phyloP scores from a whole-genome alignment of 371 early-diverging fungal species.

The Apophysomyces variabilis region DNA sequence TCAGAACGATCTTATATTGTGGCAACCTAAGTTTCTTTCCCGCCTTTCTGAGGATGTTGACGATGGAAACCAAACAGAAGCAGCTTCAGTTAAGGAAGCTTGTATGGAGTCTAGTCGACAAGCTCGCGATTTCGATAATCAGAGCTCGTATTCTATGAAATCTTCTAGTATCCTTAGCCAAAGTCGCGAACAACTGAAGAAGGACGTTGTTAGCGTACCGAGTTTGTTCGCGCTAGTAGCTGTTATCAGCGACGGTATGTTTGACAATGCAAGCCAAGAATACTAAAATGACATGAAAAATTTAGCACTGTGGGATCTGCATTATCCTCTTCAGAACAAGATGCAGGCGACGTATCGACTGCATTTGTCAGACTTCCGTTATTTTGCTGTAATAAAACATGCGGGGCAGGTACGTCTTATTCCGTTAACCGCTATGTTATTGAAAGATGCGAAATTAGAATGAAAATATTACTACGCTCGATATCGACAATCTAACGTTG shows the following conservation, averaged over 20 bases:
- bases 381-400: conserved; percentile 62
- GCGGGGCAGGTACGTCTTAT: conserved; percentile 44
- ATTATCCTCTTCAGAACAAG: conserved; percentile 17
- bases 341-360: conserved; percentile 41
- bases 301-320: conserved; percentile 41
- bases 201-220: conserved; percentile 7
- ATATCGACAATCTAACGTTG: conserved; percentile 58
- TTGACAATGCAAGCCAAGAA: background rate
- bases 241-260: conserved; percentile 39
- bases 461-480: conserved; percentile 60
- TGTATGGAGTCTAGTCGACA: background rate
- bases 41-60: background rate
- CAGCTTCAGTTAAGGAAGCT: conserved; percentile 7
- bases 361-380: conserved; percentile 57
- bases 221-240: conserved; percentile 42
- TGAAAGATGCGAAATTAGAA: conserved; percentile 20
- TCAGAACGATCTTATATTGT: conserved; percentile 71
- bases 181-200: conserved; percentile 36
- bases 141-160: conserved; percentile 3
- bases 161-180: conserved; percentile 38
- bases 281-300: background rate
- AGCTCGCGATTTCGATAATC: background rate
- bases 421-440: background rate
- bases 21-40: conserved; percentile 58
- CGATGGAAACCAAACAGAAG: background rate